A percentile compares a stretch with the other conserved stretches of the same genome.
Evolutionary conservation across 768 basidiomycete species (phyloP).

Genomic region (Rubroboletus satanas): DNA sequence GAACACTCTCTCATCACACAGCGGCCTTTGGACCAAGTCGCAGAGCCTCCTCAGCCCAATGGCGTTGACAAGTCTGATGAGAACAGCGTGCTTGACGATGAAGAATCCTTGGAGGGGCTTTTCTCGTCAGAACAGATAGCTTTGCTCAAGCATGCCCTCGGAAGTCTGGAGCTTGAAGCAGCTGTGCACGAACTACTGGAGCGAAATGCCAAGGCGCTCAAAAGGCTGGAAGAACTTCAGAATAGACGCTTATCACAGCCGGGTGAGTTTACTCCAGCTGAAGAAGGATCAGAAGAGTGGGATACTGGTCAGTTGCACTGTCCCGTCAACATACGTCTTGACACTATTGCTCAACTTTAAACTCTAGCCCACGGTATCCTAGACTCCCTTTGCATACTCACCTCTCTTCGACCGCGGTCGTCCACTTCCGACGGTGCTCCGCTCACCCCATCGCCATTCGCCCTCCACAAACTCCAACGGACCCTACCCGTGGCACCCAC

Average conservation of each 20-base stretch:
- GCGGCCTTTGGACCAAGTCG: background rate
- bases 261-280: slow-evolving; percentile 45
- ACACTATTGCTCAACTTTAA: slow-evolving; percentile 12
- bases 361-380: slow-evolving; percentile 65
- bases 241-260: slow-evolving; percentile 46
- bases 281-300: slow-evolving; percentile 79
- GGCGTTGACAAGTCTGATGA: slow-evolving; percentile 8
- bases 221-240: slow-evolving; percentile 65
- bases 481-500: slow-evolving; percentile 60
- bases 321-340: slow-evolving; percentile 1
- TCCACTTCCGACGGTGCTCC: slow-evolving; percentile 40
- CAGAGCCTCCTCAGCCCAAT: slow-evolving; percentile 8
- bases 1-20: slow-evolving; percentile 12
- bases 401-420: slow-evolving; percentile 67
- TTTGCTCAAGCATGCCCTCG: slow-evolving; percentile 57
- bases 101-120: slow-evolving; percentile 47
- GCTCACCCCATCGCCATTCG: slow-evolving; percentile 57
- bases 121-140: slow-evolving; percentile 54
- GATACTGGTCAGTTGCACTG: slow-evolving; percentile 58
- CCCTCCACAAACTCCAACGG: slow-evolving; percentile 68
- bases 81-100: slow-evolving; percentile 27
- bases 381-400: slow-evolving; percentile 62
- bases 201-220: slow-evolving; percentile 60
- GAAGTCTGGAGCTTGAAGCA: slow-evolving; percentile 60
- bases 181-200: slow-evolving; percentile 67